A percentile compares a stretch with the other conserved stretches of the same genome.
Evolutionary conservation across 208 protist genomes (phyloP).

Genomic region (Trypanosoma congolense): DNA sequence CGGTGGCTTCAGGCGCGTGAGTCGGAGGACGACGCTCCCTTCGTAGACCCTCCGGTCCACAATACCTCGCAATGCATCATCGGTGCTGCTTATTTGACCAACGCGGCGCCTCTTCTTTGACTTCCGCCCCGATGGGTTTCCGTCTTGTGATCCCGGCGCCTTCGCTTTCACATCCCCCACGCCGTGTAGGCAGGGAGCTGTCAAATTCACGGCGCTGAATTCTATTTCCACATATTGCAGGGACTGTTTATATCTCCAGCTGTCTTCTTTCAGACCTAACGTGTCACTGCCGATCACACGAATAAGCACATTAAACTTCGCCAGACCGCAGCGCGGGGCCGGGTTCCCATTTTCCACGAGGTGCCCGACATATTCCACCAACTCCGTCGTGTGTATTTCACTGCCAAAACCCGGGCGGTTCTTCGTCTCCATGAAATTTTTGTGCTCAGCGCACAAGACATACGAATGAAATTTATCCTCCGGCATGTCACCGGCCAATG

Average conservation of each 20-base stretch:
- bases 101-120: slow-evolving; percentile 26
- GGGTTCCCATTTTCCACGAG: slow-evolving; percentile 6
- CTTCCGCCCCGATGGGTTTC: too few species aligned
- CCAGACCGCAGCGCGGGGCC: slow-evolving; percentile 18
- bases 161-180: too few species aligned
- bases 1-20: slow-evolving; percentile 17
- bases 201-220: slow-evolving; percentile 28
- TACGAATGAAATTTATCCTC: slow-evolving; percentile 24
- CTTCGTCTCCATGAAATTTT: slow-evolving; percentile 43
- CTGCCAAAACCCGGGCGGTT: slow-evolving; percentile 28
- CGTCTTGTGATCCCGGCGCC: too few species aligned
- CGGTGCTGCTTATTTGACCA: slow-evolving; percentile 8
- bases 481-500: slow-evolving; percentile 14
- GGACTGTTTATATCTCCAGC: slow-evolving; percentile 35
- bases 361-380: slow-evolving; percentile 38
- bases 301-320: slow-evolving; percentile 30
- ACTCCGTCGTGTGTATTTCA: slow-evolving; percentile 36
- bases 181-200: slow-evolving; percentile 20
- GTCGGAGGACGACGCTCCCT: slow-evolving; percentile 21
- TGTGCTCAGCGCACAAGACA: slow-evolving; percentile 34
- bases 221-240: slow-evolving; percentile 47
- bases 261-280: slow-evolving; percentile 9
- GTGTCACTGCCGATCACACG: slow-evolving; percentile 33
- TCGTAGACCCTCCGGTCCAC: slow-evolving; percentile 14
- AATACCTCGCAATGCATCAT: slow-evolving; percentile 10